A percentile compares a stretch with the other conserved stretches of the same genome.
These are phyloP conservation scores for Didymellaceae sp. DNA, from an alignment of 2,329 filamentous ascomycete species.

Conservation along the genomic window DNA sequence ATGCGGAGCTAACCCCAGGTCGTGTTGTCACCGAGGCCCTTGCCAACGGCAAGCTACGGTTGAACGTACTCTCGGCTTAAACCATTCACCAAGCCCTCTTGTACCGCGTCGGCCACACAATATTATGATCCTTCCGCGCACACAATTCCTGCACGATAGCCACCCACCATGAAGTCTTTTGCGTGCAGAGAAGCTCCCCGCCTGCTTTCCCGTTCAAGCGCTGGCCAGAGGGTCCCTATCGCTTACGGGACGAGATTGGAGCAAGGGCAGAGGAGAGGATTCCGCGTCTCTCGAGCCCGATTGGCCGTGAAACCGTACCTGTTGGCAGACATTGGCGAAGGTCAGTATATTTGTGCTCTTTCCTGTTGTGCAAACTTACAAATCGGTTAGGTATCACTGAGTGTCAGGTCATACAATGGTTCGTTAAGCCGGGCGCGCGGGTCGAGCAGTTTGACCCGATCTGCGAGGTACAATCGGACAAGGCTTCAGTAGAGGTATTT, in stretches of 20 bases:
- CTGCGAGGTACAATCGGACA: slow-evolving; percentile 98
- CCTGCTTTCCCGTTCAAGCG: slow-evolving; percentile 33
- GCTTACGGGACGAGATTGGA: slow-evolving; percentile 27
- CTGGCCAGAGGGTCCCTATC: slow-evolving; percentile 32
- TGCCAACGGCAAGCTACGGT: slow-evolving; percentile 27
- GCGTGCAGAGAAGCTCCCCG: slow-evolving; percentile 41
- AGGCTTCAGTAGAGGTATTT: slow-evolving; percentile 71
- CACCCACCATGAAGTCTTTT: slow-evolving; percentile 40
- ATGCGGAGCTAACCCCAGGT: slow-evolving; percentile 24
- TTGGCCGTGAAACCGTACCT: slow-evolving; percentile 77
- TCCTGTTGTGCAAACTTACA: slow-evolving; percentile 6
- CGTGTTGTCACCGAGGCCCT: slow-evolving; percentile 25
- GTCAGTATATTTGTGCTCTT: slow-evolving; percentile 53
- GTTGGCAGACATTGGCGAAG: slow-evolving; percentile 86
- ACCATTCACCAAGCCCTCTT: slow-evolving; percentile 12
- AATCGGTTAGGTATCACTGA: slow-evolving; percentile 81
- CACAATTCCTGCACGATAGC: slow-evolving; percentile 15
- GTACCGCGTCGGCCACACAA: slow-evolving; percentile 26
- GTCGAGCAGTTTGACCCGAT: slow-evolving; percentile 98
- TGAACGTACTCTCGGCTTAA: slow-evolving; percentile 16
- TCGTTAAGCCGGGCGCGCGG: slow-evolving; percentile 91
- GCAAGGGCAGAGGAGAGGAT: slow-evolving; percentile 46
- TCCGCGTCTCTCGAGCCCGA: slow-evolving; percentile 42
- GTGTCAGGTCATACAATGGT: slow-evolving; percentile 99
- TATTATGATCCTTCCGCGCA: slow-evolving; percentile 32